Evolutionary conservation across 2,329 filamentous ascomycete species (phyloP), one percentile per base, ranked within the genome.

Genomic region (Aureobasidium melanogenum): DNA sequence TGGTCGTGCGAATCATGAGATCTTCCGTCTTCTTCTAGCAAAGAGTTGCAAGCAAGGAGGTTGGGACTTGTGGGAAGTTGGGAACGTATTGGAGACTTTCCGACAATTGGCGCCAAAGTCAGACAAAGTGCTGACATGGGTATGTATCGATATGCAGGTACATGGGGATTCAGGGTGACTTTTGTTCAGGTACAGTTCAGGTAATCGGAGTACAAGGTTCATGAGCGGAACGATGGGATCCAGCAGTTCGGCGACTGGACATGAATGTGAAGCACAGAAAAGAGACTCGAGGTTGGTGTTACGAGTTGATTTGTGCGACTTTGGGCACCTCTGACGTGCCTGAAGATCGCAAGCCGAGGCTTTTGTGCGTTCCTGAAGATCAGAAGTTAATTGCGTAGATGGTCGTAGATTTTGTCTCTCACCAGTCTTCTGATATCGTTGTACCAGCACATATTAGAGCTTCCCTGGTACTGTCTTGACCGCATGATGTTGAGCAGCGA

Each of bases 1-100:
- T 17, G 50, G 50, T 54, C 36, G 50, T 54, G 50, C 50, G 36
- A 54, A 54, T 41, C 50, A 41, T 39, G 36, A 54, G 34, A 39
- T 54, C 36, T 24, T 54, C 50, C 36, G 22, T n/a, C 17, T 5
- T n/a, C 17, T 5, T 47, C 9, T 36, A 36, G 26, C n/a, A 32
- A 52, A 7, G 9, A 26, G 19, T 38, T 19, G 47, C 44, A 46
- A 17, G 24, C 24, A n/a, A n/a, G 17, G 44, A 44, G 22, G 14
- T 44, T 44, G 41, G 22, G 46, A 14, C 1, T 17, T 8, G 9
- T 12, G 7, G 7, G 24, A 17, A 30, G 8, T 3, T 12, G 7
- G 7, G 24, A 17, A 30, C 44, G 39, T 22, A 43, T 28, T 24
- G 44, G 44, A 47, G 8, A 4, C 7, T 28, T 10, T 47, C 44